Percentiles rank a stretch among this genome's conserved stretches.
phyloP scores from a whole-genome alignment of 2,329 filamentous ascomycete genomes.

The Botryotinia calthae region DNA sequence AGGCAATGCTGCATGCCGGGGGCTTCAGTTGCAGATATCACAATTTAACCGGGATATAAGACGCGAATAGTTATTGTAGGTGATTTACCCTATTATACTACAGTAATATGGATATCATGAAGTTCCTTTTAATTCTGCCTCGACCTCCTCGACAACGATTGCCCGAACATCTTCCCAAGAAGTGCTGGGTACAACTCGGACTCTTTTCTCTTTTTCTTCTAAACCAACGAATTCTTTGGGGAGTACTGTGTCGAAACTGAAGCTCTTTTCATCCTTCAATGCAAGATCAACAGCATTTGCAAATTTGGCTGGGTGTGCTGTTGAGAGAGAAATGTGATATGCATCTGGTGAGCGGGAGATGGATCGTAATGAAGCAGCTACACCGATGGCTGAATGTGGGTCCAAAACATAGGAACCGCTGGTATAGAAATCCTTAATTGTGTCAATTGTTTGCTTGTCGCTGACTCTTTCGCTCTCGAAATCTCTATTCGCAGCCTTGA shows the following conservation, averaged over 20 bases:
- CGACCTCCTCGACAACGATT: constrained; percentile 73
- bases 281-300: constrained; percentile 79
- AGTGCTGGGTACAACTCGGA: constrained; percentile 60
- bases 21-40: background rate
- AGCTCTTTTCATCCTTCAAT: constrained; percentile 66
- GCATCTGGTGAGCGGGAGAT: constrained; percentile 51
- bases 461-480: constrained; percentile 79
- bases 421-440: constrained; percentile 57
- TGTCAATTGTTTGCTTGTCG: constrained; percentile 65
- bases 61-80: background rate
- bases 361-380: constrained; percentile 72
- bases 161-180: constrained; percentile 70
- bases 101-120: constrained; percentile 23
- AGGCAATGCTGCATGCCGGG: background rate
- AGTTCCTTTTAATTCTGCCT: constrained; percentile 52
- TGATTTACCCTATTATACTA: background rate
- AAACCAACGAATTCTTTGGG: constrained; percentile 80
- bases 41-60: background rate
- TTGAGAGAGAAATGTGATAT: constrained; percentile 79
- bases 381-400: constrained; percentile 86
- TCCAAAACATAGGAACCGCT: constrained; percentile 71
- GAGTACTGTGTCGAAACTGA: constrained; percentile 75
- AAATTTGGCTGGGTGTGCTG: constrained; percentile 96
- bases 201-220: constrained; percentile 70
- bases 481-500: constrained; percentile 66